Conservation (phyloP, 768 basidiomycete genomes). For the Inosperma sp. region DNA sequence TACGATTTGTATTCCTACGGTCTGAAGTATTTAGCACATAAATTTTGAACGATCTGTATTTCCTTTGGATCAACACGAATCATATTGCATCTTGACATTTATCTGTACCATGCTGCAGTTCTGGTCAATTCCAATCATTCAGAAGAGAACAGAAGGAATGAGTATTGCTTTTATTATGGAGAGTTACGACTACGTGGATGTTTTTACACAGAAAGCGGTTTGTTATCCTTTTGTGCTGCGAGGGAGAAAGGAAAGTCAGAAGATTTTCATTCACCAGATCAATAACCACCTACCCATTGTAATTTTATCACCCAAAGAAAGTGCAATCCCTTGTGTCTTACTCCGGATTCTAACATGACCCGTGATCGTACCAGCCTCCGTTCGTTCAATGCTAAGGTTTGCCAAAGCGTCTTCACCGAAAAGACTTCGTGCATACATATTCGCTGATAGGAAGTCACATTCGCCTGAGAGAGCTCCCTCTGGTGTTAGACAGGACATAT, state of each 20-base stretch:
- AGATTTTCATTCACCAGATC: neutral
- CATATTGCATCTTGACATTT: too few species aligned
- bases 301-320: conserved; percentile 89
- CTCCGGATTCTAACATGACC: conserved; percentile 96
- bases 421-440: conserved; percentile 91
- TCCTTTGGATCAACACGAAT: too few species aligned
- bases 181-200: neutral
- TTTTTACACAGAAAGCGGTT: conserved; percentile 32
- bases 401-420: conserved; percentile 98
- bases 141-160: too few species aligned
- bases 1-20: too few species aligned
- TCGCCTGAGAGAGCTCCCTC: conserved; percentile 93
- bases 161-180: too few species aligned
- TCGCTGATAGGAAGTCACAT: conserved; percentile 94
- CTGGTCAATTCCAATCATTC: too few species aligned
- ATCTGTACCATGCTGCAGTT: too few species aligned
- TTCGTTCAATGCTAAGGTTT: conserved; percentile 88
- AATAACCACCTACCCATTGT: conserved; percentile 46
- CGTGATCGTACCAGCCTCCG: conserved; percentile 73
- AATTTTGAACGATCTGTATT: too few species aligned
- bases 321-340: conserved; percentile 96
- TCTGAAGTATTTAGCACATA: too few species aligned
- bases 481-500: conserved; percentile 96
- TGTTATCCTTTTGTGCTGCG: conserved; percentile 41
- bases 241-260: neutral